Base-by-base conservation (phyloP, 2,329 filamentous ascomycete genomes). In the Penicillium oxalicum region DNA sequence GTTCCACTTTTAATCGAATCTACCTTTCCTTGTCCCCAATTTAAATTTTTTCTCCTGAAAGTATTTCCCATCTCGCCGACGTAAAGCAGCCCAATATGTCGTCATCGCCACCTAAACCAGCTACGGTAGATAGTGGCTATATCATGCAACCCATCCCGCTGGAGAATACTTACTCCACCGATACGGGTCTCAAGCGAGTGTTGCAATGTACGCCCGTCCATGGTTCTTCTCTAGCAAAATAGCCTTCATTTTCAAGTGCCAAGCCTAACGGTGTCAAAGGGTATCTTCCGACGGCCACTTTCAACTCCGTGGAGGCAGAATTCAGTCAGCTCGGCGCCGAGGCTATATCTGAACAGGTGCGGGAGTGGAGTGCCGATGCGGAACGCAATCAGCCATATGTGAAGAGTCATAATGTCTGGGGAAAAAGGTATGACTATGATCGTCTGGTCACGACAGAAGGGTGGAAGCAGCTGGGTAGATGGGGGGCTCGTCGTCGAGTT, bases 351-450 rank as follows among this genome's bases (percentile, higher is more conserved):
- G 51, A 58, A 9, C 53, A 53, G 41, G 52, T 68, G 25, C 54
- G 56, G 5, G 61, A 60, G 33, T 66, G 61, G 63, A 65, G 56
- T 32, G 77, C 78, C 0, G 81, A 88, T 61, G 79, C 84, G 0
- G 85, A 88, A 64, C 74, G 71, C 37, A 83, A 86, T 53, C 76
- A 79, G 39, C 83, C 84, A 0, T 80, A 81, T 29, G 66, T 87
- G 3, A 75, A 75, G 37, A 77, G 80, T 1, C 73, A 80, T 9
- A 78, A 83, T 59, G 77, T 78, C 0, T 86, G 86, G 62, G 83
- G 85, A 1, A 72, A 74, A 44, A 48, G 56, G 37, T 65, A 65
- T 46, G 77, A 77, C 43, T 77, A 70, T 5, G 78, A 79, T 40
- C 76, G 81, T 32, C 69, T 88, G 1, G 73, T 86, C 33, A 84